Evolutionary conservation across 1,139 yeast species (phyloP), one percentile per base, ranked within the genome.

Genomic region (Candida freyschussii): DNA sequence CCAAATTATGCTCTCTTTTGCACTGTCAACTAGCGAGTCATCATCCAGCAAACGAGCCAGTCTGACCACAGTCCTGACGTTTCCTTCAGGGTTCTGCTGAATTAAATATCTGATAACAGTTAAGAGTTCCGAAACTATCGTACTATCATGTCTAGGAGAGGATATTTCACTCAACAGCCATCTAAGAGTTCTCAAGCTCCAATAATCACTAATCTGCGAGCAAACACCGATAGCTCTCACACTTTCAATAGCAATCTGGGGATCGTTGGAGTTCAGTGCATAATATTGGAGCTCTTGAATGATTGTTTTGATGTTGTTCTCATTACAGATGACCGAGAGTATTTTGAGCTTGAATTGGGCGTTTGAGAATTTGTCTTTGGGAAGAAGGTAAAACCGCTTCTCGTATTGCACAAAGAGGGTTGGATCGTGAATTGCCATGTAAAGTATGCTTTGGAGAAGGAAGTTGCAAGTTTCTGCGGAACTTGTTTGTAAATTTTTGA

Each of bases 1-100:
- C 97, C 97, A 93, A 13, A 91, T 69, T 14, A 87, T 78, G 36
- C 93, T 82, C 2, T 95, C 87, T 44, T 78, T 75, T 0, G 97
- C 95, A 13, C 67, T 66, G 15, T 62, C 54, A 19, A 60, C 67
- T 19, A 69, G 48, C 3, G 53, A 18, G 5, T 43, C 40, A n/a
- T 35, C 30, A 18, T 44, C 50, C 10, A 39, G 15, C 3, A 61
- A 50, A 3, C 63, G 53, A 2, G 74, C 62, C 9, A 72, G 53
- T 29, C 56, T 59, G 33, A 59, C 60, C 4, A 65, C 62, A 2
- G 70, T 66, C 27, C 56, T 60, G 15, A 65, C 48, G 24, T 53
- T 47, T 5, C 52, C 56, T 21, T 54, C 48, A 4, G 80, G 73
- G 40, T 73, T 65, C 32, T 71, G 75, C 53, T 87, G 95, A 23